These are phyloP conservation scores for Glebionis coronaria DNA, from an alignment of 129 eudicot species.

Conservation along the genomic window DNA sequence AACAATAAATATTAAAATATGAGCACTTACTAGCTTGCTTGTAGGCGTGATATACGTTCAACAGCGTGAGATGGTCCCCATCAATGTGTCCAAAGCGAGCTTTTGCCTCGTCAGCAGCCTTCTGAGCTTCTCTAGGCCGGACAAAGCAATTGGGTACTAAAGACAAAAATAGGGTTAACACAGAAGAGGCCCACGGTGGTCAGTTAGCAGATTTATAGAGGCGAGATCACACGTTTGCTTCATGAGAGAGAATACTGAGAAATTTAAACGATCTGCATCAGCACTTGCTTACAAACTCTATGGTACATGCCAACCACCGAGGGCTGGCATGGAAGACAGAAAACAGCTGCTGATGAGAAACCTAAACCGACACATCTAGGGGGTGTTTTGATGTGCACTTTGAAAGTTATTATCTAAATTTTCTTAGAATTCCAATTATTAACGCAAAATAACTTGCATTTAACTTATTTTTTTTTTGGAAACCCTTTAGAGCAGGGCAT, in stretches of 20 bases:
- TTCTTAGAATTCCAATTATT: neutral
- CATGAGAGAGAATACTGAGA: slow-evolving; percentile 97
- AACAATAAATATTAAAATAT: no score
- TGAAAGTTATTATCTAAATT: neutral
- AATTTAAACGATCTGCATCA: slow-evolving; percentile 98
- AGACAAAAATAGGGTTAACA: slow-evolving; percentile 90
- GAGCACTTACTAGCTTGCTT: no score
- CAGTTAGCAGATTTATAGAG: slow-evolving; percentile 95
- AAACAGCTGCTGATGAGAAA: slow-evolving; percentile 82
- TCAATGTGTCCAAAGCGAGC: no score
- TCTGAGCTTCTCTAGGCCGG: slow-evolving; percentile 99
- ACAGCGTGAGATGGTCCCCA: no score
- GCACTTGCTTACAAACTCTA: slow-evolving; percentile 89
- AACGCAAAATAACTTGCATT: no score
- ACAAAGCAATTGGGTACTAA: slow-evolving; percentile 99
- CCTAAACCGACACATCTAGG: slow-evolving; percentile 36
- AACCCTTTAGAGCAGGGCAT: no score
- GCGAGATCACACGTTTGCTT: slow-evolving; percentile 86
- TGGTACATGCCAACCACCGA: slow-evolving; percentile 76
- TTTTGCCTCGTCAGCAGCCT: slow-evolving; percentile 99
- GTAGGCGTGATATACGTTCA: no score
- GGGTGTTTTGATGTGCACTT: slow-evolving; percentile 9
- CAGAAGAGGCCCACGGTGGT: slow-evolving; percentile 99
- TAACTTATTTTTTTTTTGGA: no score
- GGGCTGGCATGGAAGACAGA: slow-evolving; percentile 69